phyloP scores from a whole-genome alignment of 2,329 filamentous ascomycete genomes.

The Chalaropsis thielavioides region DNA sequence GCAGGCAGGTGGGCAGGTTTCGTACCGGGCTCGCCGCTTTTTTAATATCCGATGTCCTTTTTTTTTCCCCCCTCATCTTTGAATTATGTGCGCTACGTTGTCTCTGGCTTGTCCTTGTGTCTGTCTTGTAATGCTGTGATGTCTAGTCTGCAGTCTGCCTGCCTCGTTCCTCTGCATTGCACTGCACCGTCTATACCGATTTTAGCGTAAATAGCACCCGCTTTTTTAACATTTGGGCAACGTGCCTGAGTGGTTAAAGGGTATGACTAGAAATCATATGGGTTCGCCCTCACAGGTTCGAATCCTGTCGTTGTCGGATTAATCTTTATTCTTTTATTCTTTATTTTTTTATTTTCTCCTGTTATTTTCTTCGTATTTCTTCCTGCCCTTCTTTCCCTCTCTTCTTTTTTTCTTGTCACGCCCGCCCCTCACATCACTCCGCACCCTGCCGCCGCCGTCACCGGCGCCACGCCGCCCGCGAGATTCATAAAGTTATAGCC shows the following conservation, averaged over 20 bases:
- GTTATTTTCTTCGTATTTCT: not conserved
- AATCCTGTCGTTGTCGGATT: conserved; percentile 10
- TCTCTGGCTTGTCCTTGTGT: too few relatives aligned
- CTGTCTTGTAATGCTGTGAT: too few relatives aligned
- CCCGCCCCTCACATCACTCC: conserved; percentile 9
- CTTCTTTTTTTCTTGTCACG: not conserved
- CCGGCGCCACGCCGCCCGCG: conserved; percentile 9
- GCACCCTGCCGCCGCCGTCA: conserved; percentile 13
- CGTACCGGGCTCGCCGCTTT: too few relatives aligned
- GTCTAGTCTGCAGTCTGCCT: too few relatives aligned
- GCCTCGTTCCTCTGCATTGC: too few relatives aligned
- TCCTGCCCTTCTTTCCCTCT: not conserved
- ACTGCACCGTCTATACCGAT: too few relatives aligned
- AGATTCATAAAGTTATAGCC: conserved; percentile 14
- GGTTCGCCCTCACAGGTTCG: conserved; percentile 7
- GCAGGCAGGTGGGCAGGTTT: too few relatives aligned
- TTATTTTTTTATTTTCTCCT: not conserved
- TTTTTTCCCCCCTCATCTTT: too few relatives aligned
- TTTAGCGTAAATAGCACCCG: too few relatives aligned
- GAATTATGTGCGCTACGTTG: too few relatives aligned
- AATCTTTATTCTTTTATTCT: not conserved
- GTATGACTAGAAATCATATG: conserved; percentile 14
- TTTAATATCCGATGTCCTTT: too few relatives aligned
- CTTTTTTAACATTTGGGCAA: too few relatives aligned
- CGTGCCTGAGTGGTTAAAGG: conserved; percentile 15